phyloP scores from a whole-genome alignment of 2,329 filamentous ascomycete genomes.

The Chrysoporthe cubensis region DNA sequence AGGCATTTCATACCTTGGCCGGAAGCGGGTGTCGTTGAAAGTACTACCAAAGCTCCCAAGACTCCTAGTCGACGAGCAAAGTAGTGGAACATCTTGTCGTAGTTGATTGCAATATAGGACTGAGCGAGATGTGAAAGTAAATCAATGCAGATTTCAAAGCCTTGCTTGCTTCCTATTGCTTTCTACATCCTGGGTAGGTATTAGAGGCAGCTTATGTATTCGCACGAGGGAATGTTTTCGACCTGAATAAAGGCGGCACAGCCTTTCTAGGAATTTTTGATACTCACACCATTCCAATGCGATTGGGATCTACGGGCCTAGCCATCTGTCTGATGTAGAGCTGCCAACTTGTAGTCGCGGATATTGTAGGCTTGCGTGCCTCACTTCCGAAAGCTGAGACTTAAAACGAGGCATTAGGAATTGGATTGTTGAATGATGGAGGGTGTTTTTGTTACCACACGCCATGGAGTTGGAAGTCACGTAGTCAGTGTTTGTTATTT shows the following conservation, averaged over 20 bases:
- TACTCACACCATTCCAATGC: neutral
- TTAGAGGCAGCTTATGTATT: neutral
- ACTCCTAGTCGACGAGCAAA: neutral
- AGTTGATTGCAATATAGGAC: neutral
- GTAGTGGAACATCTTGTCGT: slow-evolving; percentile 3
- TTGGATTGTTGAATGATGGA: neutral
- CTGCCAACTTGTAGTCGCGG: no score
- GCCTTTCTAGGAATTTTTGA: neutral
- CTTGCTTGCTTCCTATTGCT: neutral
- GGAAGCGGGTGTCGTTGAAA: neutral
- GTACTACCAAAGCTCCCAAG: neutral
- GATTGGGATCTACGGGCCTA: neutral
- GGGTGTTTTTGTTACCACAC: neutral
- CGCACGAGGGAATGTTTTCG: neutral
- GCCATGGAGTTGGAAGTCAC: neutral
- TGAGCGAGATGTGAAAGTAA: neutral
- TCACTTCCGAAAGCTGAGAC: neutral
- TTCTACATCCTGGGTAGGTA: neutral
- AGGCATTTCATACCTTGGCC: neutral
- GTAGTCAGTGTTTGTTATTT: neutral
- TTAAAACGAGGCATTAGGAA: neutral
- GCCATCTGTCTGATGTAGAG: neutral
- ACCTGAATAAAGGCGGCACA: neutral
- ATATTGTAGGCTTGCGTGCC: no score
- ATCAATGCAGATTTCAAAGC: no score